Evolutionary conservation across 768 basidiomycete genomes (phyloP).

Genomic region (Suillus clintonianus): DNA sequence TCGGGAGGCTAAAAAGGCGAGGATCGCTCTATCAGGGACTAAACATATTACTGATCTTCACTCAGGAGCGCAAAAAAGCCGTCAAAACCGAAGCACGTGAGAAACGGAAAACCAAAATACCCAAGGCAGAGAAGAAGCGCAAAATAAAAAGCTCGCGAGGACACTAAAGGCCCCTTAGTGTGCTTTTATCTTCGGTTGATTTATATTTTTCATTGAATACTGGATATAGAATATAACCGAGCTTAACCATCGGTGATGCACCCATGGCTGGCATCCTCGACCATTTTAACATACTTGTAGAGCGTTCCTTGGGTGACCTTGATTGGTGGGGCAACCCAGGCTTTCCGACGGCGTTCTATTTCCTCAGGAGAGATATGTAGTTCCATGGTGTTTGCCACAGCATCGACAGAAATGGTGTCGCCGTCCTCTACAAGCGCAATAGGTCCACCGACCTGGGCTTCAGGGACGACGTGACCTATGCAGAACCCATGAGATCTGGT

Average conservation of each 20-base stretch:
- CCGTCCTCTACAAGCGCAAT: constrained; percentile 90
- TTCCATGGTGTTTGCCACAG: constrained; percentile 81
- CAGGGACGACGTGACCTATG: constrained; percentile 96
- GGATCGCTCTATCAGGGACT: constrained; percentile 14
- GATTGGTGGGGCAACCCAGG: constrained; percentile 84
- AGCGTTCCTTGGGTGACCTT: constrained; percentile 82
- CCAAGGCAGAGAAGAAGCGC: constrained; percentile 92
- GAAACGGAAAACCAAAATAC: constrained; percentile 89
- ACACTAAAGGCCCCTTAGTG: constrained; percentile 15
- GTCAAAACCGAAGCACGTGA: constrained; percentile 86
- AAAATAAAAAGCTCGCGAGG: constrained; percentile 58
- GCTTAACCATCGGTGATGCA: constrained; percentile 87
- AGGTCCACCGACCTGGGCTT: constrained; percentile 92
- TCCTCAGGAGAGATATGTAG: constrained; percentile 78
- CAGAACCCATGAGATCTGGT: constrained; percentile 92
- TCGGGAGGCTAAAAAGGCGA: constrained; percentile 85
- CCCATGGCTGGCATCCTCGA: constrained; percentile 89
- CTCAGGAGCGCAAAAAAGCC: constrained; percentile 88
- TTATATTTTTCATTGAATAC: neutral
- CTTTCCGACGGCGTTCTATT: constrained; percentile 65
- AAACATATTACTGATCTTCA: constrained; percentile 10
- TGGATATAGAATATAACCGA: neutral
- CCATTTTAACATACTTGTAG: constrained; percentile 87
- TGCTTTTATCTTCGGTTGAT: constrained; percentile 8
- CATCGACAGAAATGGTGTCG: constrained; percentile 86